phyloP scores from a whole-genome alignment of 306 rosid species.

The Lablab purpureus region DNA sequence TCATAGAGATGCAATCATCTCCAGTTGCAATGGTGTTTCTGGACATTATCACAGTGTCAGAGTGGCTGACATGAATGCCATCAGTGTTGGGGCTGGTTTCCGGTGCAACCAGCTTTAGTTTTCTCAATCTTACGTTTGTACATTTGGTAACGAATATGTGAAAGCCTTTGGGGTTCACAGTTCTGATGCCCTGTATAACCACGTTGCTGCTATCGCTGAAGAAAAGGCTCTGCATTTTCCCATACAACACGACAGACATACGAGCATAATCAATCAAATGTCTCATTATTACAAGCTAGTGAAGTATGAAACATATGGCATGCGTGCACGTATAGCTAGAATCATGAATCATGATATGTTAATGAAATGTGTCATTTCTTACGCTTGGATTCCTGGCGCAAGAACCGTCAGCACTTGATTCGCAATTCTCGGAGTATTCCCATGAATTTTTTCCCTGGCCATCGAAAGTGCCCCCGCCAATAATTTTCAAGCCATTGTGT shows the following conservation, averaged over 20 bases:
- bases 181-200: constrained; percentile 28
- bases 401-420: neutral
- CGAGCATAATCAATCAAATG: neutral
- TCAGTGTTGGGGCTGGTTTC: constrained; percentile 56
- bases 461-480: constrained; percentile 76
- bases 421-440: constrained; percentile 56
- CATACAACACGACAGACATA: neutral
- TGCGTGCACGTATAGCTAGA: too few species aligned
- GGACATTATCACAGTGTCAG: constrained; percentile 20
- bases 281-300: neutral
- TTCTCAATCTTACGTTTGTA: constrained; percentile 45
- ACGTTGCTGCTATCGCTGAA: constrained; percentile 10
- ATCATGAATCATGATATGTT: too few species aligned
- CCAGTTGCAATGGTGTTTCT: constrained; percentile 47
- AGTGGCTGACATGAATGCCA: constrained; percentile 57
- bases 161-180: constrained; percentile 56
- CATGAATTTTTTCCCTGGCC: constrained; percentile 70
- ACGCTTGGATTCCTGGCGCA: constrained; percentile 72
- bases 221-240: constrained; percentile 43
- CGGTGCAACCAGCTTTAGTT: constrained; percentile 47
- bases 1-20: constrained; percentile 57
- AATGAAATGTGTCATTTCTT: constrained; percentile 36
- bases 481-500: constrained; percentile 56
- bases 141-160: constrained; percentile 47
- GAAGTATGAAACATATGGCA: neutral